Base-by-base conservation (phyloP, 2,329 filamentous ascomycete species). In the Aphanoascus verrucosus region DNA sequence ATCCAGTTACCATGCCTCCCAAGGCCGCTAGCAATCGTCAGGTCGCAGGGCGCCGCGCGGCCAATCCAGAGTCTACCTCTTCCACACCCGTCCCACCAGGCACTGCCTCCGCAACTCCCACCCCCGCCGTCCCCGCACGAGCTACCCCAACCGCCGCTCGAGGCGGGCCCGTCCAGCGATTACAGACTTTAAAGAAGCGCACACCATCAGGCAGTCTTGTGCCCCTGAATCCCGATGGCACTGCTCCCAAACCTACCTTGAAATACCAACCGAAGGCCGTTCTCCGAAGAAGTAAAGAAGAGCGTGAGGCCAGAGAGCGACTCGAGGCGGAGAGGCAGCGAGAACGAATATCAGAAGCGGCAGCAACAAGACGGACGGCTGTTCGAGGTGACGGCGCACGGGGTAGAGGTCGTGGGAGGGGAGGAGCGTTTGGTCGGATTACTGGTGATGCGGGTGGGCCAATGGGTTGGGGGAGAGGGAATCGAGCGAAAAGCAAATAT, bases 211-310 rank as follows among this genome's bases (percentile, higher is more conserved):
- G 70, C 12, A 70, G 67, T 49, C 69, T 72, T 19, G 60, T 64
- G 3, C 62, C 68, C 0, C 56, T 64, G 35, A 57, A 58, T 23
- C 53, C 52, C 56, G 60, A 61, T 57, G 63, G 64, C 9, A 65
- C 68, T 44, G 56, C 64, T 1, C 58, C 64, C 1, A 71, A 70
- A 53, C 69, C 69, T 5, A 63, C 63, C 1, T 59, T 74, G 32
- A 74, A 73, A 56, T 72, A 69, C 53, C 66, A 71, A 57, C 72
- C 72, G 3, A 70, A 69, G 47, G 65, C 67, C 1, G 66, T 69
- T 6, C 61, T 58, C 5, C 71, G 72, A 11, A 68, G 70, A 46
- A 72, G 68, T 56, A 72, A 74, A 59, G 70, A 71, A 54, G 72
- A 74, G 59, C 69, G 72, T 56, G 71, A 74, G 41, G 69, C 67